Base-by-base conservation (phyloP, 306 rosid genomes). In the Vicia faba region DNA sequence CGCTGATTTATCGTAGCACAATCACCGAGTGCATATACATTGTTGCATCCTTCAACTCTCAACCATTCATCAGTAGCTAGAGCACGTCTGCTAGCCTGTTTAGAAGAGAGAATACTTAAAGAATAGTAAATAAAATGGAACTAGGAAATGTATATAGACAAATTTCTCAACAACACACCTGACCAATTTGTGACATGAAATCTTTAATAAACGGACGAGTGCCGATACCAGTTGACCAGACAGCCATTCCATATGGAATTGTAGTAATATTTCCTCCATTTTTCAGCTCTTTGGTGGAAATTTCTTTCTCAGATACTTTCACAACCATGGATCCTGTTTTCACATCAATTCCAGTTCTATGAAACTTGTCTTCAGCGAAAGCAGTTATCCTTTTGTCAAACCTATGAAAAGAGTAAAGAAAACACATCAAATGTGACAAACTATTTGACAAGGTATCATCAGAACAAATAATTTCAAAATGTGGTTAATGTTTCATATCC, bases 11-110 rank as follows among this genome's bases (percentile, higher is more conserved):
- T 90, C 7, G 99, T 88, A 14, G 97, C 99, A 50, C 99, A 90
- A 73, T 93, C 99, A 82, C 99, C 99, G 31, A 93, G 89, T 8
- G 96, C 96, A 75, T 90, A 93, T 68, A 93, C 78, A 49, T 75
- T 82, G 74, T 80, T 82, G 70, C 90, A 83, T 61, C 96, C 99
- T 75, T 90, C 97, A 11, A 93, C 96, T 66, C 99, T 88, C 81
- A 93, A 86, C 99, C 99, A 93, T 72, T 93, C 99, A 69, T 93
- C 99, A 26, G 96, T 90, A n/a, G 97, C 96, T 49, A 93, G 66
- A 53, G 88, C 99, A 56, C 99, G 99, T 74, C 97, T 78, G 57
- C 84, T 90, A 40, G 86, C 87, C 97, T 93, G 88, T 75, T 35
- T 23, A 54, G 53, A 61, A 70, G 67, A 60, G 69, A 46, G 28